These are phyloP conservation scores for Populus ilicifolia DNA, from an alignment of 345 rosid species.

Conservation along the genomic window DNA sequence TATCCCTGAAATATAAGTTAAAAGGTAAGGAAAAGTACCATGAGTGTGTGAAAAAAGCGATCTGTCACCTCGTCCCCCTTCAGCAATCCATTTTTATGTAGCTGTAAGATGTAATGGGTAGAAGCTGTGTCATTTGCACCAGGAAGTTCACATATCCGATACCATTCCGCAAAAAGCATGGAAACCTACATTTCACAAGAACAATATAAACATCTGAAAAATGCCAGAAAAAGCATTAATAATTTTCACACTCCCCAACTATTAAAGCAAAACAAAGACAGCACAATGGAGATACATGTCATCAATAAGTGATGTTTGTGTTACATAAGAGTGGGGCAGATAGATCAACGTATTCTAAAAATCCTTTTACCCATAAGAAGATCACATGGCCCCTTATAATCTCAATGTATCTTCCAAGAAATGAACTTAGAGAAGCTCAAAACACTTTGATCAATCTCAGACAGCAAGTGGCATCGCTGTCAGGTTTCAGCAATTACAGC, in stretches of 20 bases:
- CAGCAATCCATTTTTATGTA: slow-evolving; percentile 77
- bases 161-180: slow-evolving; percentile 71
- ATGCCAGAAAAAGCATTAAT: background rate
- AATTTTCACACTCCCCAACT: background rate
- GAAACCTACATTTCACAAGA: slow-evolving; percentile 48
- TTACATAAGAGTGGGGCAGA: background rate
- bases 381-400: background rate
- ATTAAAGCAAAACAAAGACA: background rate
- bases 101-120: slow-evolving; percentile 56
- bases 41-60: slow-evolving; percentile 72
- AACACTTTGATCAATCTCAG: background rate
- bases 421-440: background rate
- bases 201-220: background rate
- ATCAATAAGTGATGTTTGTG: background rate
- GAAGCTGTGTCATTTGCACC: slow-evolving; percentile 67
- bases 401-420: background rate
- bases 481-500: background rate
- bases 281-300: background rate
- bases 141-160: slow-evolving; percentile 66
- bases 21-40: slow-evolving; percentile 34
- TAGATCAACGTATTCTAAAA: background rate
- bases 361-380: background rate
- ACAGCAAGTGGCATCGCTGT: background rate
- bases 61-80: slow-evolving; percentile 85
- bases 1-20: background rate